Evolutionary conservation across 768 basidiomycete genomes (phyloP), one percentile per base, ranked within the genome.

Genomic region (Boletales sp.): DNA sequence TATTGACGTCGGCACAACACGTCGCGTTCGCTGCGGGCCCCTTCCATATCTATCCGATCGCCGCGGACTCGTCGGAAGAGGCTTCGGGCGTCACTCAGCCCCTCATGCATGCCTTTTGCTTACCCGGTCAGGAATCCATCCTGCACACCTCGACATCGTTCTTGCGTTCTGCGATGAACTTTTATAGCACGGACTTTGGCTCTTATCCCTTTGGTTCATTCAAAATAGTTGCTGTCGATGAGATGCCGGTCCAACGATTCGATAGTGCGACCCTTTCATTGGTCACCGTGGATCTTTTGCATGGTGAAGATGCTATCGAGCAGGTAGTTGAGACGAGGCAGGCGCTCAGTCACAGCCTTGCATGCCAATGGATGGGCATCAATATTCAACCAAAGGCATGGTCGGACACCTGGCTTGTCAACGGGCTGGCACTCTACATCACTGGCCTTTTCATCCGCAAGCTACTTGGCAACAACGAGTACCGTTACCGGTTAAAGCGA

Each of bases 321-420:
- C 94, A 94, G 67, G 91, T 90, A 0, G 78, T 92, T 59, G 93
- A 97, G 64, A 87, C 93, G 1, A 78, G 95, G 13, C 92, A 94
- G 49, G 77, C 83, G 29, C 78, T 99, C 42, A 78, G 85, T 24
- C 91, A 97, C 64, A 87, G 91, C 6, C 78, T 98, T 31, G 94
- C 94, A 8, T 90, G 85, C 55, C 97, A 99, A 69, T 99, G 97
- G 97, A 78, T 90, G 48, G 94, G 97, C 24, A 84, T 99, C 69
- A 95, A 97, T 68, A 92, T 99, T 60, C 85, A 93, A 50, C 94
- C 87, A 45, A 93, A 92, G 72, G 80, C 84, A 27, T 91, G 90
- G 82, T 87, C 92, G 12, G 97, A 99, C 68, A 81, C 85, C 21
- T 99, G 97, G 97, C 82, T 99, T n/a, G 85, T 94, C 50, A 93